These are phyloP conservation scores for Wallacemonas collosoma DNA, from an alignment of 208 protist genomes.

Conservation along the genomic window DNA sequence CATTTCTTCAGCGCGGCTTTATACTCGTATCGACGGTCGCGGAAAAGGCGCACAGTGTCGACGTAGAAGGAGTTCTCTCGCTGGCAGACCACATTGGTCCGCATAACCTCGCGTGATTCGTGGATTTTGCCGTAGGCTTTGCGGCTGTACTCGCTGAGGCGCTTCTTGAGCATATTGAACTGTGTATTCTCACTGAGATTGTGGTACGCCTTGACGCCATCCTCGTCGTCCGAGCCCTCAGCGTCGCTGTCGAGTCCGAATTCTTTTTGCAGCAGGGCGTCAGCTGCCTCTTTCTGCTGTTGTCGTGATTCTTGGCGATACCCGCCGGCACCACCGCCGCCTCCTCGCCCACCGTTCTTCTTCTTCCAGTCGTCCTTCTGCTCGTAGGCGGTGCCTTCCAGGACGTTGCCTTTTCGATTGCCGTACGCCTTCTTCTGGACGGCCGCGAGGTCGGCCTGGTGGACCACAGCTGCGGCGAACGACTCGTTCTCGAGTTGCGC, in stretches of 20 bases:
- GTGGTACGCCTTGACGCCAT: conserved; percentile 76
- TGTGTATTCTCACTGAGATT: conserved; percentile 91
- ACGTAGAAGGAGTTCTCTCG: conserved; percentile 99
- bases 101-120: conserved; percentile 90
- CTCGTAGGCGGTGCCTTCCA: conserved; percentile 89
- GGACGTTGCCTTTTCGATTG: conserved; percentile 89
- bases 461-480: conserved; percentile 78
- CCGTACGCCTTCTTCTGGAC: conserved; percentile 93
- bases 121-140: conserved; percentile 98
- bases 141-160: conserved; percentile 96
- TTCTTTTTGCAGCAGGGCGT: conserved; percentile 62
- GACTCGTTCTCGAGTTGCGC: conserved; percentile 96
- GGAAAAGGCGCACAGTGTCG: conserved; percentile 99
- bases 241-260: conserved; percentile 30
- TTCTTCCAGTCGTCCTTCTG: conserved; percentile 63
- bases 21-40: conserved; percentile 99
- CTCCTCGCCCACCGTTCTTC: conserved; percentile 19
- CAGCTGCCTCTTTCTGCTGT: conserved; percentile 65
- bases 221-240: conserved; percentile 41
- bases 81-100: conserved; percentile 98
- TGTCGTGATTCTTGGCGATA: conserved; percentile 71
- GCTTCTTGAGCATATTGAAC: conserved; percentile 93
- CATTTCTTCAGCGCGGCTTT: conserved; percentile 98
- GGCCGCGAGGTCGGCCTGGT: conserved; percentile 84
- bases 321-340: conserved; percentile 29